These are phyloP conservation scores for Tetratostichococcus sp. DNA, from an alignment of 139 green algal species.

Conservation along the genomic window DNA sequence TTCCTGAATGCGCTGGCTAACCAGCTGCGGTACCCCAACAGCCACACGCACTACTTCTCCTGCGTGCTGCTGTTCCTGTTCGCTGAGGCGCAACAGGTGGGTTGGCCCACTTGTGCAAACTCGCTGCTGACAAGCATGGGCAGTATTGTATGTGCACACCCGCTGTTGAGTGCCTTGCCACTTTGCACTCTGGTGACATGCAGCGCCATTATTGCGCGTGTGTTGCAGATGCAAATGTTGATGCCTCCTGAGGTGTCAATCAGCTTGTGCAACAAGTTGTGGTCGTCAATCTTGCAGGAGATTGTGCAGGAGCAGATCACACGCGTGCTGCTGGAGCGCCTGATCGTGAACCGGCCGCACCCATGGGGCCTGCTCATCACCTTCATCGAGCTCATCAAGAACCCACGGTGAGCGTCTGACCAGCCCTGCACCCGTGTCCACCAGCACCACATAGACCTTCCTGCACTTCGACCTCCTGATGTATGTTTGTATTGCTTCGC, in stretches of 20 bases:
- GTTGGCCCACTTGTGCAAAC: too few species aligned
- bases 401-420: conserved; percentile 47
- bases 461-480: too few species aligned
- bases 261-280: too few species aligned
- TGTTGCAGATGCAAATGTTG: too few species aligned
- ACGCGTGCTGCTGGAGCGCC: conserved; percentile 94
- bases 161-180: too few species aligned
- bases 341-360: conserved; percentile 96
- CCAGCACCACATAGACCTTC: too few species aligned
- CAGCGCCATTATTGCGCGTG: too few species aligned
- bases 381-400: conserved; percentile 99
- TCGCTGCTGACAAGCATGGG: too few species aligned
- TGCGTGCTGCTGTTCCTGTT: conserved; percentile 94
- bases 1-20: conserved; percentile 96
- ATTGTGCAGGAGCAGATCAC: conserved; percentile 91
- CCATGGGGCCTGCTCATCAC: conserved; percentile 96
- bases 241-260: too few species aligned
- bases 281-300: conserved; percentile 37
- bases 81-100: conserved; percentile 49
- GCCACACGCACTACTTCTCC: conserved; percentile 98
- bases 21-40: conserved; percentile 98
- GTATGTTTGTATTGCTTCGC: too few species aligned
- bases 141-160: too few species aligned
- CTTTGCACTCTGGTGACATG: too few species aligned
- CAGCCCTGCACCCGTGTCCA: neutral